Evolutionary conservation across 1,139 yeast genomes (phyloP).

Genomic region (Blastobotrys malaysiensis): DNA sequence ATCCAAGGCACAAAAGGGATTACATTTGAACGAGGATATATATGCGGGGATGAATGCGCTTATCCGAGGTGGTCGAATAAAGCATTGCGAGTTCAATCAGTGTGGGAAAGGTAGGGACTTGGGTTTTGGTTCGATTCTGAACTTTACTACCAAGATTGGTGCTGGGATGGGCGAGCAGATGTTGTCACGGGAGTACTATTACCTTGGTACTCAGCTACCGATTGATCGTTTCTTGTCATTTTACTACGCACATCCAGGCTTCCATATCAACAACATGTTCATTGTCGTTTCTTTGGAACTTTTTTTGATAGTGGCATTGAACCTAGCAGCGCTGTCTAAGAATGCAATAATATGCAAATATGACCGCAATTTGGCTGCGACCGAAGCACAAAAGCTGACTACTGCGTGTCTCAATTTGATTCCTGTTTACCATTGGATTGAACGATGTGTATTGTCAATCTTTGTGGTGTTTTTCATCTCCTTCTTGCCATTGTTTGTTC

Average conservation of each 20-base stretch:
- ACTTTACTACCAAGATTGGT: slow-evolving; percentile 83
- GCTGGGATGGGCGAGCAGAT: slow-evolving; percentile 96
- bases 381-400: slow-evolving; percentile 54
- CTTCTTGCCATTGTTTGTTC: slow-evolving; percentile 71
- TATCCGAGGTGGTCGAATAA: slow-evolving; percentile 77
- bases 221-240: slow-evolving; percentile 77
- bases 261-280: slow-evolving; percentile 76
- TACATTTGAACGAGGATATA: slow-evolving; percentile 84
- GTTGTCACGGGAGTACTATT: slow-evolving; percentile 76
- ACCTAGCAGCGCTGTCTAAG: slow-evolving; percentile 58
- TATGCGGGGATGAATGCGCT: slow-evolving; percentile 87
- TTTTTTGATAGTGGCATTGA: slow-evolving; percentile 61
- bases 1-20: slow-evolving; percentile 81
- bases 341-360: slow-evolving; percentile 56
- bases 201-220: slow-evolving; percentile 73
- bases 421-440: slow-evolving; percentile 77
- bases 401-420: slow-evolving; percentile 68
- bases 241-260: slow-evolving; percentile 89
- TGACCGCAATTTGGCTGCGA: slow-evolving; percentile 49
- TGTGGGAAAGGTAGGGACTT: slow-evolving; percentile 91
- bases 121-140: slow-evolving; percentile 78
- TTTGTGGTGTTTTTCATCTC: slow-evolving; percentile 81
- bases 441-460: slow-evolving; percentile 73
- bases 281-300: slow-evolving; percentile 70
- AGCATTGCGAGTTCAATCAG: slow-evolving; percentile 82